phyloP scores from a whole-genome alignment of 1,139 yeast species.

The Meyerozyma guilliermondii region DNA sequence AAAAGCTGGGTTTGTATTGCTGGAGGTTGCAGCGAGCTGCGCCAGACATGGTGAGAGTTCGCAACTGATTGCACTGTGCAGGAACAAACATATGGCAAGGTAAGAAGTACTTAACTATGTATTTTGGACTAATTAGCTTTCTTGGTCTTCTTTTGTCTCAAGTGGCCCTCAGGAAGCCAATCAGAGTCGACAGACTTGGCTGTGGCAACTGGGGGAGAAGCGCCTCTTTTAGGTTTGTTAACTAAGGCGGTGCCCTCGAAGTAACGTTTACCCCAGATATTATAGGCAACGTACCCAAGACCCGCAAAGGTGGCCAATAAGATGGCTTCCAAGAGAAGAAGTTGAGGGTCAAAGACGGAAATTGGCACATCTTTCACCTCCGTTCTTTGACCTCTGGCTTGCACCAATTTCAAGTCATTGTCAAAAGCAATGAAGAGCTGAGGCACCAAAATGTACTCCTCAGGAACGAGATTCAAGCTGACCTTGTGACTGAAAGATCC shows the following conservation, averaged over 20 bases:
- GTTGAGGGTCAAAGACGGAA: conserved; percentile 69
- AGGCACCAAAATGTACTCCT: conserved; percentile 58
- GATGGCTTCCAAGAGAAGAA: conserved; percentile 56
- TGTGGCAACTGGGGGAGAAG: conserved; percentile 11
- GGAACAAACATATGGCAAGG: not conserved
- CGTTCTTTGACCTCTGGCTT: conserved; percentile 55
- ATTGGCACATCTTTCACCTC: conserved; percentile 60
- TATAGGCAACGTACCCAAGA: conserved; percentile 43
- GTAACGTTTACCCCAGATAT: conserved; percentile 40
- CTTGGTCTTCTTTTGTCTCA: conserved; percentile 24
- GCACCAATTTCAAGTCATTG: conserved; percentile 50
- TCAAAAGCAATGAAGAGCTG: conserved; percentile 50
- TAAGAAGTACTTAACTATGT: not conserved
- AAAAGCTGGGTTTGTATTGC: not conserved
- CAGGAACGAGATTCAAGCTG: conserved; percentile 52
- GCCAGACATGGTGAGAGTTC: not conserved
- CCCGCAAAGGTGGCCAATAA: conserved; percentile 48
- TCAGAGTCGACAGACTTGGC: conserved; percentile 21
- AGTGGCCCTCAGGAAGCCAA: conserved; percentile 35
- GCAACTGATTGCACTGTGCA: not conserved
- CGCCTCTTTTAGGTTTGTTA: conserved; percentile 17
- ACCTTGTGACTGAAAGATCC: conserved; percentile 49
- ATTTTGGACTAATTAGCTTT: conserved; percentile 17
- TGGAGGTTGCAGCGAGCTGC: not conserved
- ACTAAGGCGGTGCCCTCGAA: conserved; percentile 36